phyloP scores from a whole-genome alignment of 2,329 filamentous ascomycete genomes.

The Sporothrix brasiliensis region DNA sequence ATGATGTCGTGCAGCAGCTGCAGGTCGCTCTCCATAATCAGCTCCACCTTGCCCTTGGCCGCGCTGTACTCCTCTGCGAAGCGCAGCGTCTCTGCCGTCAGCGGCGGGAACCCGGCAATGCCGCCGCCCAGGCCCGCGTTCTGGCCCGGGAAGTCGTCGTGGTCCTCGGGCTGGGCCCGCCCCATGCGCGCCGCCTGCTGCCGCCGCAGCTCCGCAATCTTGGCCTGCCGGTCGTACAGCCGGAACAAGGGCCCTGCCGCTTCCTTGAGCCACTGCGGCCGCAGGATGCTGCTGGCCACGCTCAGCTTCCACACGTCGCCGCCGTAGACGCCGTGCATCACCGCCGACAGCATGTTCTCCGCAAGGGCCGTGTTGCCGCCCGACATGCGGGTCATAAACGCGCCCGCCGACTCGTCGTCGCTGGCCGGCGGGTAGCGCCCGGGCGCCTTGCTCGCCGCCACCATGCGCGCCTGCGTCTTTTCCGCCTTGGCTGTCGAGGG shows the following conservation, averaged over 20 bases:
- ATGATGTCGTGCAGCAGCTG: slow-evolving; percentile 29
- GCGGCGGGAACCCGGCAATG: slow-evolving; percentile 16
- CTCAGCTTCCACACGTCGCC: slow-evolving; percentile 84
- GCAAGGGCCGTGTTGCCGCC: slow-evolving; percentile 56
- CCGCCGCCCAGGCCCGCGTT: slow-evolving; percentile 12
- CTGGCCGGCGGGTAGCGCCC: slow-evolving; percentile 45
- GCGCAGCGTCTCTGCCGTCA: not conserved
- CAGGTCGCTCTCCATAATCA: slow-evolving; percentile 28
- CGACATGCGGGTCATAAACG: slow-evolving; percentile 62
- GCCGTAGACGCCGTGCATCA: slow-evolving; percentile 87
- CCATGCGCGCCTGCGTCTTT: slow-evolving; percentile 11
- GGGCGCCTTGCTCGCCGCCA: slow-evolving; percentile 37
- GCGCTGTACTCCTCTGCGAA: not conserved
- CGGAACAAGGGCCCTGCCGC: not conserved
- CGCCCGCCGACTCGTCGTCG: slow-evolving; percentile 75
- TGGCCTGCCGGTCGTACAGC: not conserved
- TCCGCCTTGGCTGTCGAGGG: not conserved
- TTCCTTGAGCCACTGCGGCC: slow-evolving; percentile 30
- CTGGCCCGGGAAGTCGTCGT: slow-evolving; percentile 14
- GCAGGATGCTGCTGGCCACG: slow-evolving; percentile 43
- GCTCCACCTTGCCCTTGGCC: not conserved
- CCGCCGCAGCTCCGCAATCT: slow-evolving; percentile 4
- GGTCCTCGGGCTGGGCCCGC: not conserved
- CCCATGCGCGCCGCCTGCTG: not conserved
- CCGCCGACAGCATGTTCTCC: slow-evolving; percentile 74